Conservation (phyloP, 2,329 filamentous ascomycete genomes). For the Aspergillus phoenicis region DNA sequence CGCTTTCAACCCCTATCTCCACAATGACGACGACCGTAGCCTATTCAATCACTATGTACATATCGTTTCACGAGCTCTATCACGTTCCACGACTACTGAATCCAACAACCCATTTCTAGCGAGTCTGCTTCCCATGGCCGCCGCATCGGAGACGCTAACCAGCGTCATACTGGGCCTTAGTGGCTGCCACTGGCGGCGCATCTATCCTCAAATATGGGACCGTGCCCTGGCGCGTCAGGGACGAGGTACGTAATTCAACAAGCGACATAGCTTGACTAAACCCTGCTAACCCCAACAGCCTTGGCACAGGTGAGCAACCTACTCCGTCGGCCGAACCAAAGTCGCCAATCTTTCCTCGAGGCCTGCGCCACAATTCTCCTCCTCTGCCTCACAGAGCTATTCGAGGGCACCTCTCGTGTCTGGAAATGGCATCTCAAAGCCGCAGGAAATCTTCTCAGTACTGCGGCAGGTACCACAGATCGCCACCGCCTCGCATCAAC, state of each 20-base stretch:
- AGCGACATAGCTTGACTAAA: too few species aligned
- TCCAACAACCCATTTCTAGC: slow-evolving; percentile 30
- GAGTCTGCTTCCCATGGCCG: slow-evolving; percentile 30
- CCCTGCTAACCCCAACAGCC: slow-evolving; percentile 17
- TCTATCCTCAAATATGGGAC: slow-evolving; percentile 32
- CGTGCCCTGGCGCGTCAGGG: slow-evolving; percentile 30
- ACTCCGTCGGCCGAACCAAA: slow-evolving; percentile 19
- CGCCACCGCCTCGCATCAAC: slow-evolving; percentile 27
- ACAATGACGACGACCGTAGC: slow-evolving; percentile 29
- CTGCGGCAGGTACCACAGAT: slow-evolving; percentile 25
- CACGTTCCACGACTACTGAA: slow-evolving; percentile 24
- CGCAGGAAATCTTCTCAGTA: slow-evolving; percentile 42
- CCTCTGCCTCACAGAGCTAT: slow-evolving; percentile 49
- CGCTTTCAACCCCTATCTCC: slow-evolving; percentile 24
- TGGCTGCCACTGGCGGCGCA: slow-evolving; percentile 33
- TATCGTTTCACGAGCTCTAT: slow-evolving; percentile 28
- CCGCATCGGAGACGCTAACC: slow-evolving; percentile 29
- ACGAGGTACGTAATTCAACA: slow-evolving; percentile 18
- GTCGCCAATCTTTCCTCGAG: slow-evolving; percentile 40
- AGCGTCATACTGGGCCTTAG: slow-evolving; percentile 31
- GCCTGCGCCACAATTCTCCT: slow-evolving; percentile 46
- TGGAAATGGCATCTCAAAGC: slow-evolving; percentile 50
- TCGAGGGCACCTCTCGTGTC: slow-evolving; percentile 46
- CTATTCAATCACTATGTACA: slow-evolving; percentile 35
- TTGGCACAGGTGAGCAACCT: slow-evolving; percentile 27